These are phyloP conservation scores for Cyberlindnera samutprakarnensis DNA, from an alignment of 805 yeast genomes.

Conservation along the genomic window DNA sequence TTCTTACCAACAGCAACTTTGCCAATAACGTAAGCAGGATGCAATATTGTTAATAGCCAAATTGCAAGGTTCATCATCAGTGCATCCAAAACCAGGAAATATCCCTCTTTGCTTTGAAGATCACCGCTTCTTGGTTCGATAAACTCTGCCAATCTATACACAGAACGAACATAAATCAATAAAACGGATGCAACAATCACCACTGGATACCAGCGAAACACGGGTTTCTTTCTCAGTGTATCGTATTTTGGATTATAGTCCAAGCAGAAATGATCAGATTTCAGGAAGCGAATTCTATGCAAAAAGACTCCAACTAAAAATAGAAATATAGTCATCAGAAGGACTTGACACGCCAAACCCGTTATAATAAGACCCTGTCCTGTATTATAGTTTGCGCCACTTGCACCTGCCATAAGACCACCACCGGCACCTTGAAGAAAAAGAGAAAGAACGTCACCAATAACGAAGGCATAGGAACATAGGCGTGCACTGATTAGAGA, in stretches of 20 bases:
- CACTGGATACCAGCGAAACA: conserved; percentile 29
- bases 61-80: conserved; percentile 50
- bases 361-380: conserved; percentile 68
- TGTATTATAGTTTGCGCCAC: conserved; percentile 21
- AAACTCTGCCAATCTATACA: conserved; percentile 68
- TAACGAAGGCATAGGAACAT: conserved; percentile 59
- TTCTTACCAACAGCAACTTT: no score
- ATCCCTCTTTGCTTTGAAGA: conserved; percentile 53
- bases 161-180: conserved; percentile 56
- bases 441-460: conserved; percentile 57
- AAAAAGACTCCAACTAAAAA: conserved; percentile 41
- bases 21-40: conserved; percentile 55
- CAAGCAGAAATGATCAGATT: conserved; percentile 3
- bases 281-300: conserved; percentile 22
- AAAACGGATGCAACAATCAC: conserved; percentile 41
- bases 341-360: conserved; percentile 72
- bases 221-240: conserved; percentile 1
- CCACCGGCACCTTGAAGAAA: conserved; percentile 72
- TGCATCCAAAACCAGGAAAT: conserved; percentile 57
- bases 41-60: conserved; percentile 40
- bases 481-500: conserved; percentile 48
- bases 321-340: conserved; percentile 55
- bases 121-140: conserved; percentile 65
- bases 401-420: conserved; percentile 51
- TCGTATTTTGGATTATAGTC: conserved; percentile 3